phyloP scores from a whole-genome alignment of 2,329 filamentous ascomycete species.

The Blumeriella jaapii region DNA sequence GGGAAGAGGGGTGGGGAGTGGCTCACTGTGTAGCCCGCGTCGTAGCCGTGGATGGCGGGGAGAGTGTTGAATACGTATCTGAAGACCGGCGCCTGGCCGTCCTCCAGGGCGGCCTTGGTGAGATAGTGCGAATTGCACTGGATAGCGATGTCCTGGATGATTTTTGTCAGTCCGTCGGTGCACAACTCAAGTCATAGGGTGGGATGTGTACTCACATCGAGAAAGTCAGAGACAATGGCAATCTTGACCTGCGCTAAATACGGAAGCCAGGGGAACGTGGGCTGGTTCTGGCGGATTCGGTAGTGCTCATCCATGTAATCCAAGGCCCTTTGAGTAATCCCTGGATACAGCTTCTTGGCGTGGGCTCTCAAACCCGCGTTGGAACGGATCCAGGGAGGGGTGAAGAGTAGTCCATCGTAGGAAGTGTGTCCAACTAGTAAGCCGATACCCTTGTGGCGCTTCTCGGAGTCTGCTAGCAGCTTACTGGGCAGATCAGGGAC shows the following conservation, averaged over 20 bases:
- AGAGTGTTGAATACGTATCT: conserved; percentile 2
- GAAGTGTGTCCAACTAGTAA: conserved; percentile 3
- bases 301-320: neutral
- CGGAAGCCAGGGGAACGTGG: neutral
- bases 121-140: conserved; percentile 4
- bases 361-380: neutral
- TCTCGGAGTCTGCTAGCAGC: conserved; percentile 24
- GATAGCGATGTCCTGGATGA: neutral
- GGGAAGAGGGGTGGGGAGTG: neutral
- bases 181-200: too few relatives aligned
- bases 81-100: neutral
- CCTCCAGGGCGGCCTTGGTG: neutral
- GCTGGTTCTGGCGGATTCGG: neutral
- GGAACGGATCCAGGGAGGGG: conserved; percentile 1
- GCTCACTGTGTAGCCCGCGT: conserved; percentile 1
- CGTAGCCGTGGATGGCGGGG: conserved; percentile 3
- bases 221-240: conserved; percentile 1
- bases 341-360: neutral
- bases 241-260: conserved; percentile 1
- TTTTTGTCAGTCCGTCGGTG: neutral
- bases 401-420: conserved; percentile 1
- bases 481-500: conserved; percentile 34
- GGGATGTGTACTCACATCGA: conserved; percentile 1
- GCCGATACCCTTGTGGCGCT: neutral
- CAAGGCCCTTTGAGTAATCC: neutral